These are phyloP conservation scores for Xylariaceae sp. DNA, from an alignment of 2,329 filamentous ascomycete genomes.

Conservation along the genomic window DNA sequence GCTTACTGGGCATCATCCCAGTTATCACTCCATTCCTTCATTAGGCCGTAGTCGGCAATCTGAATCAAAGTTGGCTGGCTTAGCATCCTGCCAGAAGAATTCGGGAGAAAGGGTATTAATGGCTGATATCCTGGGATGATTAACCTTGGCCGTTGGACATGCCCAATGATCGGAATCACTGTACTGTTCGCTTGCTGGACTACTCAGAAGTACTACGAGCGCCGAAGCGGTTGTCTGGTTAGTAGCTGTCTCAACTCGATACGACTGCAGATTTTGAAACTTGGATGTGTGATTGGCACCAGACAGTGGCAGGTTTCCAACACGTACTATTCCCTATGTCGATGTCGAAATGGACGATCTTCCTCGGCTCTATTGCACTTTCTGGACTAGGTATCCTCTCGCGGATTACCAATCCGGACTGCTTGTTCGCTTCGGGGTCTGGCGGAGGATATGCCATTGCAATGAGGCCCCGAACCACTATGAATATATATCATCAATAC, in stretches of 20 bases:
- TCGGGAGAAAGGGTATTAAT: not conserved
- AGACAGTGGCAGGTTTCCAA: no score
- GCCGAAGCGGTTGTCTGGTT: not conserved
- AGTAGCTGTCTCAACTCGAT: not conserved
- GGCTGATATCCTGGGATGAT: not conserved
- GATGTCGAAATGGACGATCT: slow-evolving; percentile 10
- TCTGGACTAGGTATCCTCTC: not conserved
- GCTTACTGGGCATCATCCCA: slow-evolving; percentile 3
- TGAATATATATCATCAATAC: not conserved
- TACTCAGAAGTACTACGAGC: not conserved
- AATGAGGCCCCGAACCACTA: slow-evolving; percentile 8
- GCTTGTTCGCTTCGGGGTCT: not conserved
- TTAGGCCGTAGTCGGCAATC: slow-evolving; percentile 15
- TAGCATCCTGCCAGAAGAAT: not conserved
- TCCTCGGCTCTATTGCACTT: fast-evolving
- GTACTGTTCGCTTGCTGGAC: not conserved
- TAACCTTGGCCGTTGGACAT: not conserved
- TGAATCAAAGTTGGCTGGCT: not conserved
- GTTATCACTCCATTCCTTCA: slow-evolving; percentile 6
- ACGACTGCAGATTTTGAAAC: not conserved
- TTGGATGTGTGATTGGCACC: not conserved
- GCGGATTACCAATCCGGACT: no score
- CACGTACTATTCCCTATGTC: slow-evolving; percentile 8
- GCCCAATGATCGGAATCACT: not conserved
- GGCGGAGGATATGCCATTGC: slow-evolving; percentile 5